phyloP scores from a whole-genome alignment of 768 basidiomycete species.

The Imleria badia region DNA sequence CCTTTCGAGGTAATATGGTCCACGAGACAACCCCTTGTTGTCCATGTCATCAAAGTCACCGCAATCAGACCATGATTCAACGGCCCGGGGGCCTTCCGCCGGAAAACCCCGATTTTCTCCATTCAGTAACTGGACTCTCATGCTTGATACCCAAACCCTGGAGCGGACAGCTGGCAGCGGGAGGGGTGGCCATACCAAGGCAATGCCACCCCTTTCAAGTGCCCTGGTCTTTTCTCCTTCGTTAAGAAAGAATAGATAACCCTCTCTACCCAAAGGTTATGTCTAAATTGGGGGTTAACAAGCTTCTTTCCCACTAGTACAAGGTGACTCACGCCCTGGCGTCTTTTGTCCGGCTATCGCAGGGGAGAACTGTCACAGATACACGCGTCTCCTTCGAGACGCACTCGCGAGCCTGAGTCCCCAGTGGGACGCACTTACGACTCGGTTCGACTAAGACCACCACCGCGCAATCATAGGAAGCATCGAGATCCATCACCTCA shows the following conservation, averaged over 20 bases:
- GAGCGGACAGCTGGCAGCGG: neutral
- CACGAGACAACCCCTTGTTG: too few species aligned
- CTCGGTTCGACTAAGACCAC: too few species aligned
- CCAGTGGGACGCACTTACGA: too few species aligned
- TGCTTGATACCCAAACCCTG: neutral
- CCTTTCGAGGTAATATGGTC: neutral
- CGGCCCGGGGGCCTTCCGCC: neutral
- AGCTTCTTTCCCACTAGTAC: neutral
- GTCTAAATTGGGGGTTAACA: slow-evolving; percentile 16
- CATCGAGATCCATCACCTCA: too few species aligned
- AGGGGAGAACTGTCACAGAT: neutral
- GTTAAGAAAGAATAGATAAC: neutral
- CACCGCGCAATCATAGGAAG: too few species aligned
- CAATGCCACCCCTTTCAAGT: too few species aligned
- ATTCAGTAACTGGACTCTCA: neutral
- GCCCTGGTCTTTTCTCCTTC: too few species aligned
- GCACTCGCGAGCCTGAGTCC: too few species aligned
- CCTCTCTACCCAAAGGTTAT: neutral
- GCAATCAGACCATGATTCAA: too few species aligned
- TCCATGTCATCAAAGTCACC: too few species aligned
- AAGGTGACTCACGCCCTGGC: neutral
- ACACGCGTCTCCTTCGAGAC: too few species aligned
- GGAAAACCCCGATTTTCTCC: slow-evolving; percentile 3
- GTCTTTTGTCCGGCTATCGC: neutral
- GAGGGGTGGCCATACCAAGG: neutral